phyloP scores from a whole-genome alignment of 2,329 filamentous ascomycete species.

The Samsoniella hepiali region DNA sequence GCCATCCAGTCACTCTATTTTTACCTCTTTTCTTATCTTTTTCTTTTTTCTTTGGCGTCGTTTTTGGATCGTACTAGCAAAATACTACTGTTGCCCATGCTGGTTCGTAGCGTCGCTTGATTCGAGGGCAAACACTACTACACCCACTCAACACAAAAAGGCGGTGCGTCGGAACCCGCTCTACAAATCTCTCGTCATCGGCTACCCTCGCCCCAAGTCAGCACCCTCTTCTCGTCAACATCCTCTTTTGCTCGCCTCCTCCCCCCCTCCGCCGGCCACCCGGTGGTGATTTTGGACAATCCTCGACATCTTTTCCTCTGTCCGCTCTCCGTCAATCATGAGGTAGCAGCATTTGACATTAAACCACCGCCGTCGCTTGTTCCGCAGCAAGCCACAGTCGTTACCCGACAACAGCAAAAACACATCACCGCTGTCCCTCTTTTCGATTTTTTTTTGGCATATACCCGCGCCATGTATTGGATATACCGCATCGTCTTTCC shows the following conservation, averaged over 20 bases:
- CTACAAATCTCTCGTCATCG: conserved; percentile 14
- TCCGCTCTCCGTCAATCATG: not conserved
- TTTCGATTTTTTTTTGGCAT: not conserved
- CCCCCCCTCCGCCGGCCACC: not conserved
- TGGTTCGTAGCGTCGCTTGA: not conserved
- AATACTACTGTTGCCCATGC: not conserved
- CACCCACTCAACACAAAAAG: conserved; percentile 3
- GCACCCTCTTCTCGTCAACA: not conserved
- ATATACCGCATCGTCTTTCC: conserved; percentile 7
- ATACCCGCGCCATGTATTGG: conserved; percentile 11
- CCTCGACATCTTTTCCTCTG: not conserved
- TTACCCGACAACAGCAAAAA: conserved; percentile 4
- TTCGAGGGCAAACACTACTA: too few species aligned
- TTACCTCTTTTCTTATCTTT: not conserved
- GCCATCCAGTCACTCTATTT: not conserved
- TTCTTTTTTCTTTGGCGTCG: too few species aligned
- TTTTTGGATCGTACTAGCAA: too few species aligned
- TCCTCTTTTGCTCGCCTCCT: not conserved
- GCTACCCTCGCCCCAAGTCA: not conserved
- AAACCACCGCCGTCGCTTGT: not conserved
- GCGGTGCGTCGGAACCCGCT: conserved; percentile 10
- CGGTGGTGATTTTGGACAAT: too few species aligned
- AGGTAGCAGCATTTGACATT: not conserved
- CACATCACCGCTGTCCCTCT: not conserved
- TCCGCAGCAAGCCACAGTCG: conserved; percentile 6